Evolutionary conservation across 1,284 basidiomycete genomes (phyloP), one percentile per base, ranked within the genome.

Genomic region (Afroboletus lepidellus): DNA sequence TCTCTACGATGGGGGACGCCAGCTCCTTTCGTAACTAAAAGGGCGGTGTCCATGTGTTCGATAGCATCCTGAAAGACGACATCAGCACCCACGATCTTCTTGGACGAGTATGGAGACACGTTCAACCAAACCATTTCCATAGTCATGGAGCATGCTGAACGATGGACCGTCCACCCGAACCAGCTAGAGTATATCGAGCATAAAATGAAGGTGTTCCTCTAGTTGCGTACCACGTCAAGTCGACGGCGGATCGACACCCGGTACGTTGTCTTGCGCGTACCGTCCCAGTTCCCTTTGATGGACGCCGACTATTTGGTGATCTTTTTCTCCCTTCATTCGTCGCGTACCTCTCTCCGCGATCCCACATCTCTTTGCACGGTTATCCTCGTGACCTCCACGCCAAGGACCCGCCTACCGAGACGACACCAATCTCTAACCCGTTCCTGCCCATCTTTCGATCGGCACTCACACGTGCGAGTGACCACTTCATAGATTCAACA

Each of bases 121-220:
- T 5, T 66, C 13, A 5, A 5, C 1, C 36, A 62, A 13, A 39
- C 43, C 20, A 34, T 36, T 1, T 20, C 47, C 0, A 18, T 13
- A 0, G 20, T 71, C 38, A 30, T 18, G n/a, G 56, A 53, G 18
- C 34, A 67, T 37, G 53, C 51, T 12, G 57, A 57, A 13, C 23
- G 53, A n/a, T 71, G 69, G 68, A 63, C 56, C 0, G 5, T 70
- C 3, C 51, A 67, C 33, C n/a, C 56, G 24, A 53, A 39, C 39
- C 51, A 58, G 15, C 63, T 72, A 0, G 66, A 66, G 13, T 71
- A 72, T 44, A 55, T 74, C 25, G 71, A 72, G 41, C 60, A 67
- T 8, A 79, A 79, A 56, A 68, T 80, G 44, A 75, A 79, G 51
- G 80, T 81, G 54, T 56, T 80, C 4, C 57, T 67, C n/a, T 80